Evolutionary conservation across 805 yeast species (phyloP).

Genomic region (Pichia gijzeniarum): DNA sequence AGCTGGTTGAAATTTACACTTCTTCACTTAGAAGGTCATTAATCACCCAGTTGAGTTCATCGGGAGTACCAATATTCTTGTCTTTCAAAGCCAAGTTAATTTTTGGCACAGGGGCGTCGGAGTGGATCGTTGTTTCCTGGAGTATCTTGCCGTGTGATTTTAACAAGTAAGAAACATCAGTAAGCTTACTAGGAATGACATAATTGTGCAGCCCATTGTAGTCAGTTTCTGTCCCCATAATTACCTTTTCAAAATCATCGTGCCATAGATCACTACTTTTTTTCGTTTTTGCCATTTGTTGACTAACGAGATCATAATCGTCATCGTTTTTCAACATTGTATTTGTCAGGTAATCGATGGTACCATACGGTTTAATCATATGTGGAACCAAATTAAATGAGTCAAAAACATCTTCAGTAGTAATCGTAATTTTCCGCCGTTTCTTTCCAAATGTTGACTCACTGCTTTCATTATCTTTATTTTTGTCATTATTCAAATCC

Average conservation of each 20-base stretch:
- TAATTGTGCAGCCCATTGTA: not conserved
- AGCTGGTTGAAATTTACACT: not conserved
- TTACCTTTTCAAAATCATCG: slow-evolving; percentile 1
- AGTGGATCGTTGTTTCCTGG: not conserved
- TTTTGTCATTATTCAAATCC: too few relatives aligned
- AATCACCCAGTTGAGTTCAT: slow-evolving; percentile 66
- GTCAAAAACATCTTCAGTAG: slow-evolving; percentile 62
- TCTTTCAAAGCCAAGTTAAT: slow-evolving; percentile 20
- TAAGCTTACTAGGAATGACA: slow-evolving; percentile 17
- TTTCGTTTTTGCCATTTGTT: not conserved
- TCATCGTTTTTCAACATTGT: slow-evolving; percentile 55
- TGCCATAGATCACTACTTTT: not conserved
- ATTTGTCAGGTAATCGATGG: slow-evolving; percentile 43
- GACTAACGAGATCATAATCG: slow-evolving; percentile 23
- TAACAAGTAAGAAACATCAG: slow-evolving; percentile 26
- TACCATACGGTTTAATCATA: slow-evolving; percentile 61
- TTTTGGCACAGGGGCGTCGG: slow-evolving; percentile 11
- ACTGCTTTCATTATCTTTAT: not conserved
- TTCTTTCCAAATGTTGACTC: slow-evolving; percentile 1
- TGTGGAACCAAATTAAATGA: slow-evolving; percentile 61
- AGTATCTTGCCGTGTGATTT: slow-evolving; percentile 12
- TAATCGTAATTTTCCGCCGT: slow-evolving; percentile 35
- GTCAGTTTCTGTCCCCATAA: not conserved
- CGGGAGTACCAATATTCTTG: slow-evolving; percentile 38
- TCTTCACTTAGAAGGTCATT: slow-evolving; percentile 47